These are phyloP conservation scores for Viridothelium virens DNA, from an alignment of 495 filamentous ascomycete genomes.

Conservation along the genomic window DNA sequence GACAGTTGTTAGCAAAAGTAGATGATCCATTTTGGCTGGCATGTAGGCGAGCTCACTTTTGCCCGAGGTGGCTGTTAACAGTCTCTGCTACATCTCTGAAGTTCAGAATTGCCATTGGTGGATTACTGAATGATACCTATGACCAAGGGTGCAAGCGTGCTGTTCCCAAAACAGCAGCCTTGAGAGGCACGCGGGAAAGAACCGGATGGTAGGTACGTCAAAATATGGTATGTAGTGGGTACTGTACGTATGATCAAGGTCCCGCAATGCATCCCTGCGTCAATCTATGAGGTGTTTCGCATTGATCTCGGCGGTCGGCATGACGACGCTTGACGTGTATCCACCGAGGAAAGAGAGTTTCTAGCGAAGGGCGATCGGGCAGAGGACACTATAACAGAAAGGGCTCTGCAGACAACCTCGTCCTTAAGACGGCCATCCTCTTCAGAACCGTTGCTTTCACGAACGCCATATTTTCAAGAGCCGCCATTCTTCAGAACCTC, in stretches of 20 bases:
- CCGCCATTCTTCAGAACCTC: no score
- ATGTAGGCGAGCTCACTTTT: slow-evolving; percentile 35
- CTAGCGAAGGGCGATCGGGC: no score
- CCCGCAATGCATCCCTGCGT: neutral
- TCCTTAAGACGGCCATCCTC: no score
- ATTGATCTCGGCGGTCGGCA: neutral
- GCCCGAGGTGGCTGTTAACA: slow-evolving; percentile 52
- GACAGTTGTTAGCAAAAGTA: slow-evolving; percentile 1
- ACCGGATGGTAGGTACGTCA: neutral
- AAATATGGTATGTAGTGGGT: no score
- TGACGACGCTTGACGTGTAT: neutral
- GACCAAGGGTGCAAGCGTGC: slow-evolving; percentile 1
- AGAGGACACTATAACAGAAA: no score
- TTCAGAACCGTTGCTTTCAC: no score
- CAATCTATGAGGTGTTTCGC: neutral
- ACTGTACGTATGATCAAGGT: neutral
- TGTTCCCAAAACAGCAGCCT: neutral
- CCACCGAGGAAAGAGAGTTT: no score
- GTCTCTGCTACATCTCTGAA: slow-evolving; percentile 78
- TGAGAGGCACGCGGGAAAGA: no score
- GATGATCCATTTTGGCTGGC: slow-evolving; percentile 20
- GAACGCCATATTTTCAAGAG: no score
- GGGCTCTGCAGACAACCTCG: no score
- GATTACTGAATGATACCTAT: slow-evolving; percentile 50
- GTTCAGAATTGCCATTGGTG: slow-evolving; percentile 44